A percentile compares a stretch with the other conserved stretches of the same genome.
Conservation (phyloP, 2,329 filamentous ascomycete genomes). For the Diplodia sapinea region DNA sequence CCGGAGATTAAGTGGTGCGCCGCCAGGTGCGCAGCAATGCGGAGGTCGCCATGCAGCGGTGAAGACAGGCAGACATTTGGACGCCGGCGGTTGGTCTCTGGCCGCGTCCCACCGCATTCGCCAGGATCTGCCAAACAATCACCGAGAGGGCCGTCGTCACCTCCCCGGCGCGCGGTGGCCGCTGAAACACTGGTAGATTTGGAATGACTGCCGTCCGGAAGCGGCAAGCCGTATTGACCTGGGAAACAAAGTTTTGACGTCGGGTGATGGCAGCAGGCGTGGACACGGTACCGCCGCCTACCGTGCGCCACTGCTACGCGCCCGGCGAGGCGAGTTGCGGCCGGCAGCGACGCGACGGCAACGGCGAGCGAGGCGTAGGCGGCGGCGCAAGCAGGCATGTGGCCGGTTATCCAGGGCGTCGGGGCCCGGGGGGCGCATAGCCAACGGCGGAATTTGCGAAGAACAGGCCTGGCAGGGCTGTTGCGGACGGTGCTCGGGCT, state of each 20-base stretch:
- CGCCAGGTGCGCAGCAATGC: conserved; percentile 21
- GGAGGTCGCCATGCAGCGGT: conserved; percentile 14
- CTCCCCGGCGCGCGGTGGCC: background rate
- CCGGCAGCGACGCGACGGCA: background rate
- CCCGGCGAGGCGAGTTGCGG: background rate
- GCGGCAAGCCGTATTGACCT: conserved; percentile 17
- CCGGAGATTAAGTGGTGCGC: conserved; percentile 28
- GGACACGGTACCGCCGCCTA: background rate
- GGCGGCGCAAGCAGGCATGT: conserved; percentile 8
- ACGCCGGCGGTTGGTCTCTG: conserved; percentile 3
- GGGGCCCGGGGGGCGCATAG: background rate
- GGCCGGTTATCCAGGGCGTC: conserved; percentile 9
- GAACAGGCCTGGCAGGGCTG: conserved; percentile 21
- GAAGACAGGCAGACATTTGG: conserved; percentile 21
- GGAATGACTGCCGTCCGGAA: conserved; percentile 16
- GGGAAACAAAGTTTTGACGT: conserved; percentile 14
- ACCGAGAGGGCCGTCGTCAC: conserved; percentile 18
- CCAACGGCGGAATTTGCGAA: conserved; percentile 5
- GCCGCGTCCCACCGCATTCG: conserved; percentile 5
- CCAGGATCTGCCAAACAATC: conserved; percentile 25
- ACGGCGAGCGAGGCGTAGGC: background rate
- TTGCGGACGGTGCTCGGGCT: conserved; percentile 12
- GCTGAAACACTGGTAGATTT: conserved; percentile 24
- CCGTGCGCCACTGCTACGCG: background rate
- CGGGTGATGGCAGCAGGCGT: background rate